Base-by-base conservation (phyloP, 1,139 yeast genomes). In the Geotrichum aggregatum region DNA sequence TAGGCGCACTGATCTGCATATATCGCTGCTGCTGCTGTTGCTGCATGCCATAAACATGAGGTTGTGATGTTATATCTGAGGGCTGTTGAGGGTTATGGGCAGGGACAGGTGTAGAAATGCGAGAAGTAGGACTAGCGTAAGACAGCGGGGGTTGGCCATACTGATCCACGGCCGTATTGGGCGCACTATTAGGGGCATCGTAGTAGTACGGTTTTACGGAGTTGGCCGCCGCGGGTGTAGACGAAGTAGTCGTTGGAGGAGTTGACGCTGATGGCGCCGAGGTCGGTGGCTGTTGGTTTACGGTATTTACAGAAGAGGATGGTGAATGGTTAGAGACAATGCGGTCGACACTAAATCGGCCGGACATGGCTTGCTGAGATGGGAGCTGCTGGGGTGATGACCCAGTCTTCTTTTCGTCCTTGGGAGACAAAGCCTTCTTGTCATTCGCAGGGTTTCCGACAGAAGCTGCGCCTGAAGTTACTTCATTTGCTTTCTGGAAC, bases 301-400 rank as follows among this genome's bases (percentile, higher is more conserved):
- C 28, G 5, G 8, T 24, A 16, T 34, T 36, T 18, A 33, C 44
- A 6, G 44, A 40, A 18, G 47, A 14, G 3, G 49, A 34, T 18
- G 53, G 44, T 21, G 42, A 39, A 6, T 44, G 34, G 13, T 31
- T 34, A 7, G 53, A 50, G 19, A 50, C 53, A 33, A 50, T 50
- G 19, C 47, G 40, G 24, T 50, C 53, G 19, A 50, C 53, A 21
- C 49, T 44, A 28, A 50, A 50, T 21, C 53, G 44, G 14, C 50
- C 49, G 7, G 50, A 40, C 11, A 50, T 35, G 26, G 49, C 33
- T n/a, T 44, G 50, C 30, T 50, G 53, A 13, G 44, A 34, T 7
- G 47, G 52, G 1, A 39, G 41, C 18, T 45, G 40, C 28, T 24
- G 28, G 8, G 44, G 28, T 14, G 18, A n/a, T 14, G 39, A 1